Percentiles rank a stretch among this genome's conserved stretches.
Conservation (phyloP, 306 rosid genomes). For the Vigna mungo region DNA sequence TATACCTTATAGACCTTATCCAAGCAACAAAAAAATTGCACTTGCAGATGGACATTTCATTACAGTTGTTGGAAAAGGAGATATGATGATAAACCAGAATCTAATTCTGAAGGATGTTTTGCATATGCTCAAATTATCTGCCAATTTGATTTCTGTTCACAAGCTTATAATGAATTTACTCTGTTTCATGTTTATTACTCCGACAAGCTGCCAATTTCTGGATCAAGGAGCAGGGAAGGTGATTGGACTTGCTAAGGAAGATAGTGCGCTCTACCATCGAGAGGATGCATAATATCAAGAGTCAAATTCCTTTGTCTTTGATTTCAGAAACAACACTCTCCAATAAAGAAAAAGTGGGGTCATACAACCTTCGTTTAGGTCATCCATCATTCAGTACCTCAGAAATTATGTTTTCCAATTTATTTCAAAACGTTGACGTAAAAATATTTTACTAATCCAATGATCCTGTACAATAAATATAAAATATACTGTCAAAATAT, state of each 20-base stretch:
- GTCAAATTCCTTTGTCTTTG: not conserved
- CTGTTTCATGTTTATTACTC: not conserved
- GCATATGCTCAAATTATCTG: no score
- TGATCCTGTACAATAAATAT: no score
- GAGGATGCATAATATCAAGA: not conserved
- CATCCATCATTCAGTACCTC: not conserved
- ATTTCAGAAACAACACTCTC: not conserved
- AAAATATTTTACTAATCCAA: no score
- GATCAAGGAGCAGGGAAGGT: slow-evolving; percentile 8
- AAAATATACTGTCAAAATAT: no score
- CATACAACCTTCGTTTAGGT: not conserved
- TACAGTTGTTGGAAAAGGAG: no score
- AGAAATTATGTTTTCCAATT: not conserved
- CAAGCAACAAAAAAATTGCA: no score
- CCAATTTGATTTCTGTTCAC: no score
- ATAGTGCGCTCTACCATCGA: not conserved
- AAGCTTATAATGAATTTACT: no score
- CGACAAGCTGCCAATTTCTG: not conserved
- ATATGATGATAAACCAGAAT: no score
- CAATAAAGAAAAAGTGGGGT: not conserved
- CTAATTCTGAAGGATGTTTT: no score
- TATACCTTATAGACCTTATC: no score
- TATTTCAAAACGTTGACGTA: not conserved
- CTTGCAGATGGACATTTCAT: no score
- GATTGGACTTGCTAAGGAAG: not conserved